Conservation (phyloP, 2,329 filamentous ascomycete species). For the Plenodomus tracheiphilus region DNA sequence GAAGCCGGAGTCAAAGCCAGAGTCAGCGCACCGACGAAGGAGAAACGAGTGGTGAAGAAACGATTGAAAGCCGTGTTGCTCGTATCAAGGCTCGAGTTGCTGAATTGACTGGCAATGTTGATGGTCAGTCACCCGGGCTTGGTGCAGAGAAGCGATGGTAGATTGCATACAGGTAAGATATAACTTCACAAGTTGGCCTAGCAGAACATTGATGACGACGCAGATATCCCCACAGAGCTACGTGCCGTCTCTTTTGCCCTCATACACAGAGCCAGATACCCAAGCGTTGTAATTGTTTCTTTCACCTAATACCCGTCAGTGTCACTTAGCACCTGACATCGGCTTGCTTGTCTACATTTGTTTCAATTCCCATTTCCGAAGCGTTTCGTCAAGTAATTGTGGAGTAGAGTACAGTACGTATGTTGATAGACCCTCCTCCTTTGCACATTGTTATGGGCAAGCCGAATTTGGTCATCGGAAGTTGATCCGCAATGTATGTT, state of each 20-base stretch:
- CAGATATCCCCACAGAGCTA: conserved; percentile 2
- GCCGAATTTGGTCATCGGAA: too few species aligned
- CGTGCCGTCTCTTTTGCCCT: conserved; percentile 14
- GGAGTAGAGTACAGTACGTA: conserved; percentile 9
- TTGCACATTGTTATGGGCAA: too few species aligned
- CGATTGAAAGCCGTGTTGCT: conserved; percentile 93
- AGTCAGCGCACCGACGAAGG: conserved; percentile 71
- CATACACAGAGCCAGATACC: conserved; percentile 38
- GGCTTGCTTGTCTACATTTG: background rate
- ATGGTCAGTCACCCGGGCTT: conserved; percentile 26
- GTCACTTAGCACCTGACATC: conserved; percentile 3
- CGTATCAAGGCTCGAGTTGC: conserved; percentile 97
- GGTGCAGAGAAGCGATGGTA: conserved; percentile 17
- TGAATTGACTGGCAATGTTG: conserved; percentile 72
- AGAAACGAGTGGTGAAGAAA: conserved; percentile 96
- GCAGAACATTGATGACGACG: background rate
- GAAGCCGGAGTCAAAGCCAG: conserved; percentile 57
- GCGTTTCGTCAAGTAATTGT: conserved; percentile 13
- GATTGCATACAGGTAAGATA: conserved; percentile 20
- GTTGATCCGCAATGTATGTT: too few species aligned
- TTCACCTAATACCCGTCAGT: conserved; percentile 31
- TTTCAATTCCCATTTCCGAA: conserved; percentile 6
- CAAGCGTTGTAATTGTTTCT: conserved; percentile 27
- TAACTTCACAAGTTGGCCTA: too few species aligned
- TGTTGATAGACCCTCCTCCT: conserved; percentile 1